A percentile compares a stretch with the other conserved stretches of the same genome.
These are phyloP conservation scores for Marasmius oreades DNA, from an alignment of 1,284 basidiomycete genomes.

Conservation along the genomic window DNA sequence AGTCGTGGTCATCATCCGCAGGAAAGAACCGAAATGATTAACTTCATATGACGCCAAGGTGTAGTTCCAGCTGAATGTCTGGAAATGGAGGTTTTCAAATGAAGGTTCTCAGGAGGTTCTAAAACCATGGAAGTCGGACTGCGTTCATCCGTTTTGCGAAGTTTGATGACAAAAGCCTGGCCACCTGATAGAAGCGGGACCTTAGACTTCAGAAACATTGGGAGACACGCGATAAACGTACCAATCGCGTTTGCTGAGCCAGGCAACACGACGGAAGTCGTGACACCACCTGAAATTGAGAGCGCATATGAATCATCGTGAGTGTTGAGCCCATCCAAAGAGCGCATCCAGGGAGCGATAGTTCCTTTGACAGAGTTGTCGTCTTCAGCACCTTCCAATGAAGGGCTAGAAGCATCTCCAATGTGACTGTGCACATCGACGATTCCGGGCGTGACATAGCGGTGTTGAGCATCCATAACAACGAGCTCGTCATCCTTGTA, in stretches of 20 bases:
- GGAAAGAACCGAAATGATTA: neutral
- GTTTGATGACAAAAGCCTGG: constrained; percentile 50
- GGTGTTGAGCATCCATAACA: constrained; percentile 10
- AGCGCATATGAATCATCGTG: constrained; percentile 23
- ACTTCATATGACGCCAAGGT: constrained; percentile 17
- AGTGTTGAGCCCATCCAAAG: constrained; percentile 23
- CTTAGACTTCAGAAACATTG: neutral
- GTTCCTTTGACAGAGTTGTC: constrained; percentile 39
- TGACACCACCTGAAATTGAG: constrained; percentile 22
- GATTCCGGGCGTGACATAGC: constrained; percentile 24
- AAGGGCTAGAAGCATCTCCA: constrained; percentile 47
- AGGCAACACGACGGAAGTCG: constrained; percentile 22
- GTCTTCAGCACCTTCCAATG: constrained; percentile 35
- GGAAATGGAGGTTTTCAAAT: constrained; percentile 2
- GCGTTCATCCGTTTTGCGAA: constrained; percentile 36
- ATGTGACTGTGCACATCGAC: constrained; percentile 64
- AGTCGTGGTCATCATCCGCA: too few relatives aligned
- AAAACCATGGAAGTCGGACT: constrained; percentile 37
- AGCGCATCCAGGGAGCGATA: constrained; percentile 31
- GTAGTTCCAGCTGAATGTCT: constrained; percentile 1
- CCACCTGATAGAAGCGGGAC: constrained; percentile 27
- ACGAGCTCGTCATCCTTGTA: neutral
- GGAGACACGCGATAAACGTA: constrained; percentile 2
- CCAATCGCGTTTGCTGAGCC: constrained; percentile 42
- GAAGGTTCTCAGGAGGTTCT: constrained; percentile 33